Evolutionary conservation across 148 eudicot species (phyloP), one percentile per base, ranked within the genome.

Genomic region (Rhododendron ferrugineum): DNA sequence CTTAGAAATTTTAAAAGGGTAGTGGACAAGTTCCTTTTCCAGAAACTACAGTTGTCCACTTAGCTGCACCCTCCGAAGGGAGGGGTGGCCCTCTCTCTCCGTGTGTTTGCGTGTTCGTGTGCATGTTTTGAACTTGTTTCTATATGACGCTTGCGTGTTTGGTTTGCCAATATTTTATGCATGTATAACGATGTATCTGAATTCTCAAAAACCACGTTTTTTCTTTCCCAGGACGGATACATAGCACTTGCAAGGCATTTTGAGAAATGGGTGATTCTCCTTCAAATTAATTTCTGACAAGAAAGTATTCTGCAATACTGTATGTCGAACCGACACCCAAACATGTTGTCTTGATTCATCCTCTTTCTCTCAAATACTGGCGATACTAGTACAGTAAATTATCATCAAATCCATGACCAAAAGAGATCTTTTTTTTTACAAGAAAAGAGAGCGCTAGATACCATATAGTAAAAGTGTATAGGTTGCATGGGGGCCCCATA

Each of bases 401-500:
- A 83, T 83, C 78, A 72, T 72, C 47, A 72, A 84, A 50, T 74
- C 6, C 23, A 36, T 52, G 50, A 84, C 84, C 46, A 74, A 64
- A 52, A 74, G 14, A 50, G 23, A 50, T 70, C n/a, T 32, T 50
- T 14, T 50, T 50, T 13, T 14, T 3, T 3, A 50, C 56, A 14
- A 50, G 56, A 50, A 14, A 50, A 11, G 1, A 14, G 54, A 11
- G 23, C 34, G 80, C 49, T 47, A 23, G 68, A 84, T 73, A 36
- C 80, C 85, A 84, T 49, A 37, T 37, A 5, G 32, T 1, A 49
- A 83, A 84, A 52, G 80, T 22, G 1, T 60, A 34, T 56, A 22
- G 6, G 22, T 11, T 54, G 46, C 28, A 32, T 58, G 85, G 82
- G 26, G 86, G 86, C 72, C 26, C 84, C 49, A 26, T 85, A 82